Percentiles rank a stretch among this genome's conserved stretches.
Conservation (phyloP, 2,329 filamentous ascomycete species). For the Pezicula neosporulosa region DNA sequence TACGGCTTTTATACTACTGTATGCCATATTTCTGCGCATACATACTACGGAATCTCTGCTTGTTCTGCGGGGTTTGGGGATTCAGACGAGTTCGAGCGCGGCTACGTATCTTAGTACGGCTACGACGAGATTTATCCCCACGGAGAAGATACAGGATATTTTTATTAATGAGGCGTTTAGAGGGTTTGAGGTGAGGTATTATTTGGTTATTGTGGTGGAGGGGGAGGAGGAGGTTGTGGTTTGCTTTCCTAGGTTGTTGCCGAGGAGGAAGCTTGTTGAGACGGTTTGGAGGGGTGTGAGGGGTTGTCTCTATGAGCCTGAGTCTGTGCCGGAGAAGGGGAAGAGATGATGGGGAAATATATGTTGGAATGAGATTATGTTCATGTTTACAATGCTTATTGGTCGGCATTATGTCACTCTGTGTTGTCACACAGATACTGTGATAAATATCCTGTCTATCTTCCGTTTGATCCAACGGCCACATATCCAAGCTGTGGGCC, state of each 20-base stretch:
- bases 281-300: conserved; percentile 85
- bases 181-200: conserved; percentile 87
- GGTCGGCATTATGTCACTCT: background rate
- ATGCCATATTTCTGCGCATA: conserved; percentile 41
- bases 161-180: conserved; percentile 93
- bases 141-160: conserved; percentile 86
- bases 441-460: too few relatives aligned
- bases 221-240: conserved; percentile 86
- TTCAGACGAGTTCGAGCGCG: conserved; percentile 78
- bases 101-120: conserved; percentile 61
- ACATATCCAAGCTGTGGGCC: background rate
- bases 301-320: conserved; percentile 74
- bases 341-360: conserved; percentile 4
- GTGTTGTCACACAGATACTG: too few relatives aligned
- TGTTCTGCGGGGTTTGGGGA: conserved; percentile 81
- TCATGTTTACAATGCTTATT: conserved; percentile 1
- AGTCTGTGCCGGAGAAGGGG: conserved; percentile 27
- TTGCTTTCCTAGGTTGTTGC: conserved; percentile 84
- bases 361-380: conserved; percentile 3
- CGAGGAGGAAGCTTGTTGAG: conserved; percentile 72
- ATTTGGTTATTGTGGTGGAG: conserved; percentile 85
- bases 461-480: too few relatives aligned
- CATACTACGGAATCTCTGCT: conserved; percentile 77
- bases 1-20: conserved; percentile 34
- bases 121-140: conserved; percentile 79